A percentile compares a stretch with the other conserved stretches of the same genome.
Conservation (phyloP, 768 basidiomycete genomes). For the Macrolepiota fuliginosa region DNA sequence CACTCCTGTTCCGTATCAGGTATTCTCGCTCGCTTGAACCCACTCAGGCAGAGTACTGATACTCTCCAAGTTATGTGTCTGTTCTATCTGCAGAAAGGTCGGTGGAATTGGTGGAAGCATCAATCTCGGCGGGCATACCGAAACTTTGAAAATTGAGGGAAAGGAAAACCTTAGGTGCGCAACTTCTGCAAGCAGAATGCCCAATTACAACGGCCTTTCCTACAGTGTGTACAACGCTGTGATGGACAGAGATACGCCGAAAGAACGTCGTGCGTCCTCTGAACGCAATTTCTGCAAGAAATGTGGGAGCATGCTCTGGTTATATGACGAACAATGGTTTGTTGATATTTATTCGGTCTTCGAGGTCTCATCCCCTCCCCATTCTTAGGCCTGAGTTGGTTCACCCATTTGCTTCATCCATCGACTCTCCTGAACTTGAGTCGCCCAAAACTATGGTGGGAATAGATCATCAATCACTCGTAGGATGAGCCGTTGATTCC, state of each 20-base stretch:
- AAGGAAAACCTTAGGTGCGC: conserved; percentile 51
- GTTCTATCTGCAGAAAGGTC: conserved; percentile 72
- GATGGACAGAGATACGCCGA: conserved; percentile 49
- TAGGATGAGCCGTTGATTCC: not conserved
- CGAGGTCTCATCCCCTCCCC: not conserved
- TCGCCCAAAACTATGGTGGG: conserved; percentile 49
- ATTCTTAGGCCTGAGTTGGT: conserved; percentile 54
- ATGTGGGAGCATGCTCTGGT: conserved; percentile 68
- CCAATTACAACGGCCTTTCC: not conserved
- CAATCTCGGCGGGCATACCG: conserved; percentile 56
- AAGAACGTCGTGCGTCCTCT: conserved; percentile 47
- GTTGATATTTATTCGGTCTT: conserved; percentile 10
- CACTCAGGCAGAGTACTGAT: not conserved
- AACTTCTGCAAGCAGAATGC: not conserved
- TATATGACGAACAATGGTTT: conserved; percentile 55
- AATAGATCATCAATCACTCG: not conserved
- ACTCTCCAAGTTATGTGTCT: conserved; percentile 48
- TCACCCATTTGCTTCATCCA: conserved; percentile 68
- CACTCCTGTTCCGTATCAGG: conserved; percentile 65
- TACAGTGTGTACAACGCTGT: conserved; percentile 61
- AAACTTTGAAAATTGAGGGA: conserved; percentile 53
- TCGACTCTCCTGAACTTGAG: conserved; percentile 58
- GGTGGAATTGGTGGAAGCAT: conserved; percentile 64
- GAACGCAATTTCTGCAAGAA: conserved; percentile 63
- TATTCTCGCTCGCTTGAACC: conserved; percentile 19